Base-by-base conservation (phyloP, 2,329 filamentous ascomycete genomes). In the Beauveria sp. region DNA sequence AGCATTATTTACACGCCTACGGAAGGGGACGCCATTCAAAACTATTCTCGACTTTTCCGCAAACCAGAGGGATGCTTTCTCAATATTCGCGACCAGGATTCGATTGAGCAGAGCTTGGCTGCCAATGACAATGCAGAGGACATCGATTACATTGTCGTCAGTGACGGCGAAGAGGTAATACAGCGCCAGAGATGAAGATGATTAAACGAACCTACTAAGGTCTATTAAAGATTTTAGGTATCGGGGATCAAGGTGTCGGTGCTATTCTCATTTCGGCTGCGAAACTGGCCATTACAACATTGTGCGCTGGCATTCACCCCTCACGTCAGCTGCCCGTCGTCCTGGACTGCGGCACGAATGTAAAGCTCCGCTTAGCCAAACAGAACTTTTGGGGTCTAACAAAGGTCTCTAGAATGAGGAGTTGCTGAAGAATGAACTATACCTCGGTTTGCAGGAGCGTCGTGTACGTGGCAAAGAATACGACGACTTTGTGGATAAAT, bases 1-100 rank as follows among this genome's bases (percentile, higher is more conserved):
- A 86, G 88, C 46, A 79, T 96, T n/a, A 90, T 96, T 31, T 96
- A 96, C 70, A 96, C 92, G 0, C 92, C 92, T 0, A 96, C 92
- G 0, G 91, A 96, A 74, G 91, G 90, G 9, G 90, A 96, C 46
- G 92, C 92, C 0, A 96, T 96, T 56, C 85, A 90, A 66, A 89
- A 93, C 65, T 96, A 90, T 70, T 95, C 90, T 0, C 77, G 87
- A 0, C 72, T 95, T 0, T 96, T 96, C 69, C 79, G 92, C 12
- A 80, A 84, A 20, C 90, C 91, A 0, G 88, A 93, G 66, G 92
- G 92, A 0, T 91, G 90, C 67, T 96, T 91, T 66, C 74, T 96
- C 56, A 91, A 89, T 67, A 88, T 96, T 53, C 78, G 85, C 20
- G 84, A 92, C 60, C 74, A 82, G 5, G 85, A 88, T 43, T 77